These are phyloP conservation scores for Rhodotorula paludigena DNA, from an alignment of 768 basidiomycete species.

Conservation along the genomic window DNA sequence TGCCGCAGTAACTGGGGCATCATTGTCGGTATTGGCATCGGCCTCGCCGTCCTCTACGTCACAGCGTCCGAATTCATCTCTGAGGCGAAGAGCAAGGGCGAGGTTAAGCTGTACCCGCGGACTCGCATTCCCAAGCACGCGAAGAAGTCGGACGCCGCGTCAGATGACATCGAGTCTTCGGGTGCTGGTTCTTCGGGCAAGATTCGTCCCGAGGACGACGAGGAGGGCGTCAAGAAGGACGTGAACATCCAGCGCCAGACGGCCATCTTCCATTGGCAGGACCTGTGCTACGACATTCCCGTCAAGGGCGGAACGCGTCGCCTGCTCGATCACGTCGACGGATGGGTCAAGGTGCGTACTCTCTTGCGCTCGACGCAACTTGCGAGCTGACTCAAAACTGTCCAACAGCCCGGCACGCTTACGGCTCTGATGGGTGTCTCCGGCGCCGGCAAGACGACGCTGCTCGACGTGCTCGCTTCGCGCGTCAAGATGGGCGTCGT, in stretches of 20 bases:
- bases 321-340: slow-evolving; percentile 38
- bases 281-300: slow-evolving; percentile 31
- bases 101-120: slow-evolving; percentile 22
- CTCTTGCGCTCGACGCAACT: slow-evolving; percentile 34
- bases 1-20: neutral
- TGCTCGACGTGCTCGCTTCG: slow-evolving; percentile 44
- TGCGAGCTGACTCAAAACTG: fast-evolving
- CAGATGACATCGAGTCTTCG: slow-evolving; percentile 40
- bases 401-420: slow-evolving; percentile 47
- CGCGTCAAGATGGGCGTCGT: slow-evolving; percentile 51
- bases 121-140: slow-evolving; percentile 14
- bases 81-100: slow-evolving; percentile 20
- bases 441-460: slow-evolving; percentile 51
- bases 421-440: slow-evolving; percentile 52
- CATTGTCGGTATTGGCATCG: slow-evolving; percentile 43
- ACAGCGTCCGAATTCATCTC: slow-evolving; percentile 41
- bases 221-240: neutral
- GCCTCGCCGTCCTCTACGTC: slow-evolving; percentile 43
- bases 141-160: slow-evolving; percentile 20
- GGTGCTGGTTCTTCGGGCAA: slow-evolving; percentile 8
- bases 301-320: slow-evolving; percentile 37
- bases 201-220: slow-evolving; percentile 9
- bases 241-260: neutral
- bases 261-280: slow-evolving; percentile 2
- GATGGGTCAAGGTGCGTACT: slow-evolving; percentile 47